Evolutionary conservation across 2,329 filamentous ascomycete species (phyloP).

Genomic region (Mycosphaerelloides madeirae): DNA sequence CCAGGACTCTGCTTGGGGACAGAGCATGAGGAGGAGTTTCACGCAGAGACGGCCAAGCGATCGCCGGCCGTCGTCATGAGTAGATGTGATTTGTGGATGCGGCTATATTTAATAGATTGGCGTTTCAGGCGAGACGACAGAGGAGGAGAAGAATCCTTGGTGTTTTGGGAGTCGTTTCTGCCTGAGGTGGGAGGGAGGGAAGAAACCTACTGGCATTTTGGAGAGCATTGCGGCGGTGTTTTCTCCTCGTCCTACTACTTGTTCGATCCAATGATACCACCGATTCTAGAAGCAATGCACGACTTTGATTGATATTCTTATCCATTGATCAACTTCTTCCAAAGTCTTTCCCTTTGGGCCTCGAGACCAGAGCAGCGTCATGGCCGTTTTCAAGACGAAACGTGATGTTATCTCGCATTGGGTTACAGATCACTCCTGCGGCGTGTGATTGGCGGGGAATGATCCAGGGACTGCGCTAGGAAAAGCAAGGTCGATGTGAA

Average conservation of each 20-base stretch:
- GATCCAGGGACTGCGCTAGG: too few relatives aligned
- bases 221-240: conserved; percentile 1
- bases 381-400: too few relatives aligned
- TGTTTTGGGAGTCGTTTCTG: too few relatives aligned
- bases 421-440: too few relatives aligned
- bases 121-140: background rate
- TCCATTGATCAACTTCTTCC: too few relatives aligned
- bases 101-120: background rate
- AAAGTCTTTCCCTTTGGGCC: too few relatives aligned
- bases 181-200: background rate
- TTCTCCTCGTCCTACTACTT: background rate
- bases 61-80: conserved; percentile 18
- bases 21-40: conserved; percentile 84
- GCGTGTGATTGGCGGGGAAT: too few relatives aligned
- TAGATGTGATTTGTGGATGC: background rate
- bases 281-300: too few relatives aligned
- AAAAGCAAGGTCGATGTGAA: too few relatives aligned
- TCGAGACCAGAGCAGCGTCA: too few relatives aligned
- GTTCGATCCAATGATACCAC: background rate
- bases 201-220: background rate
- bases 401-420: too few relatives aligned
- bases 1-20: conserved; percentile 86
- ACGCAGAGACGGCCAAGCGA: conserved; percentile 54
- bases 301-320: too few relatives aligned
- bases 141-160: background rate